These are phyloP conservation scores for Erigeron canadensis DNA, from an alignment of 129 eudicot genomes.

Conservation along the genomic window DNA sequence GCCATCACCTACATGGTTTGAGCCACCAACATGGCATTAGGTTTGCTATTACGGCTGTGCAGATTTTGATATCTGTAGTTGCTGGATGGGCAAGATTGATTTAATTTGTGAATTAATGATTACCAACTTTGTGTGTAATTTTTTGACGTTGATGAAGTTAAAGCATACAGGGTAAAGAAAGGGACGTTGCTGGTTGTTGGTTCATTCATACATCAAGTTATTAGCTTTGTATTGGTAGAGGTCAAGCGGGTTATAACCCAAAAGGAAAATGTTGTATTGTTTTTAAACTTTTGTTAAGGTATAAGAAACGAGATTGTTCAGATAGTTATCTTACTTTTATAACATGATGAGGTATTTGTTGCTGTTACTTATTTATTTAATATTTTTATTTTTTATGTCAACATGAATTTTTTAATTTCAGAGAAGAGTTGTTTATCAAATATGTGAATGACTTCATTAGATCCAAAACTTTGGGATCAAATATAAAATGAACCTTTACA, in stretches of 20 bases:
- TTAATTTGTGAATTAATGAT: constrained; percentile 5
- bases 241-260: background rate
- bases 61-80: constrained; percentile 15
- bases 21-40: constrained; percentile 18
- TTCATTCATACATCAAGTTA: too few relatives aligned
- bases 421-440: too few relatives aligned
- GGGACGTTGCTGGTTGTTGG: too few relatives aligned
- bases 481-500: too few relatives aligned
- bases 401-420: too few relatives aligned
- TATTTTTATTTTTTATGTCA: too few relatives aligned
- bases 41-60: constrained; percentile 7
- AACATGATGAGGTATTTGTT: too few relatives aligned
- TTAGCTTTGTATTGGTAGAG: constrained; percentile 10
- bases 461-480: too few relatives aligned
- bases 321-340: too few relatives aligned
- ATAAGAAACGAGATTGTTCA: too few relatives aligned
- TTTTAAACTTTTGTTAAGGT: background rate
- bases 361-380: too few relatives aligned
- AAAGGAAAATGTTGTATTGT: background rate
- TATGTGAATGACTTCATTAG: too few relatives aligned
- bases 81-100: constrained; percentile 5
- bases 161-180: constrained; percentile 5
- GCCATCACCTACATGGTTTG: constrained; percentile 91
- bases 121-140: constrained; percentile 1
- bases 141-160: constrained; percentile 9